These are phyloP conservation scores for Botrytis hyacinthi DNA, from an alignment of 2,329 filamentous ascomycete genomes.

Conservation along the genomic window DNA sequence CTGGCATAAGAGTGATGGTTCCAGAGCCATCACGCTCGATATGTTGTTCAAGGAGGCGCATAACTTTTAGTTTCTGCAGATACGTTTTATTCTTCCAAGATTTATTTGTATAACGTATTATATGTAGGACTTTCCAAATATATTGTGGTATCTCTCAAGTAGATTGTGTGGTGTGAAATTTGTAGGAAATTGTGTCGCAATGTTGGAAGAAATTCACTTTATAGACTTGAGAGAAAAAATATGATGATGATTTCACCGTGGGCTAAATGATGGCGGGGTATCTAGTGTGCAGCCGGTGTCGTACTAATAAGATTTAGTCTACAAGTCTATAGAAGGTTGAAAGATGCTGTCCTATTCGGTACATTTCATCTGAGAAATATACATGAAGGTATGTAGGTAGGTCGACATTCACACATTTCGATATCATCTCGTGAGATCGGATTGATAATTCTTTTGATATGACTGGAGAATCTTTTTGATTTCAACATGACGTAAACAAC, in stretches of 20 bases:
- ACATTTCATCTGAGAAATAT: not conserved
- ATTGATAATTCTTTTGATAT: not conserved
- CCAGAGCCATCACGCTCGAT: conserved; percentile 67
- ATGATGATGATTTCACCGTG: not conserved
- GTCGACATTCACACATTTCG: not conserved
- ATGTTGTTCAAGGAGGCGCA: conserved; percentile 66
- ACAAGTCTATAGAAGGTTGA: not conserved
- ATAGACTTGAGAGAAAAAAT: not conserved
- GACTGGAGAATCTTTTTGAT: not conserved
- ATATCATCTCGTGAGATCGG: not conserved
- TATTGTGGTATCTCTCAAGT: not conserved
- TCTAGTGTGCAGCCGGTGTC: not conserved
- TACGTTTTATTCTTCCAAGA: not conserved
- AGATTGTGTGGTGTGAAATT: not conserved
- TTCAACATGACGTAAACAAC: not conserved
- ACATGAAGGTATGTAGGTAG: not conserved
- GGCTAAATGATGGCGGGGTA: not conserved
- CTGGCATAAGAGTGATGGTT: conserved; percentile 63
- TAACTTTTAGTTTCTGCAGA: conserved; percentile 38
- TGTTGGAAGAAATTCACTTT: not conserved
- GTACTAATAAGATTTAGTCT: not conserved
- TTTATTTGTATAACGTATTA: not conserved
- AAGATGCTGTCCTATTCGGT: not conserved
- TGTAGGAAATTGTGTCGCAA: not conserved
- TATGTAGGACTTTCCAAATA: not conserved